A percentile compares a stretch with the other conserved stretches of the same genome.
Conservation (phyloP, 805 yeast genomes). For the Cyberlindnera xishuangbannaensis region DNA sequence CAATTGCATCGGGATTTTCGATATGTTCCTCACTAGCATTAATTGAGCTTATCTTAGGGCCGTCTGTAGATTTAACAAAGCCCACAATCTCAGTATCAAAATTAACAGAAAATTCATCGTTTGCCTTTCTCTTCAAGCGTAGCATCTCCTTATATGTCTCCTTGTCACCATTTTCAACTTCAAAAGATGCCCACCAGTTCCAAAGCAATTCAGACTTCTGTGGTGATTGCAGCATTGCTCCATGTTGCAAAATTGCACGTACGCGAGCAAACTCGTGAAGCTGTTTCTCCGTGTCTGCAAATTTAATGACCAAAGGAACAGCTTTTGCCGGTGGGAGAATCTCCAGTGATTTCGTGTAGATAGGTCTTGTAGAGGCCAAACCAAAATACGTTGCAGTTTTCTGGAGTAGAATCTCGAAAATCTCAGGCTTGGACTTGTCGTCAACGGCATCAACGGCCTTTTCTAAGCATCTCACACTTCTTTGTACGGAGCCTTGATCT, state of each 20-base stretch:
- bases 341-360: constrained; percentile 49
- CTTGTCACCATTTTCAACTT: constrained; percentile 65
- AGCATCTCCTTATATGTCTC: constrained; percentile 70
- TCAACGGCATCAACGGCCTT: constrained; percentile 32
- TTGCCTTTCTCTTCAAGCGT: constrained; percentile 42
- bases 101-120: constrained; percentile 24
- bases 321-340: constrained; percentile 38
- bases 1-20: constrained; percentile 55
- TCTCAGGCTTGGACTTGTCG: constrained; percentile 28
- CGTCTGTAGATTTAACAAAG: constrained; percentile 38
- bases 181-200: constrained; percentile 72
- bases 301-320: constrained; percentile 42
- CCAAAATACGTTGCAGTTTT: constrained; percentile 38
- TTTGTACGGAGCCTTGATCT: constrained; percentile 42
- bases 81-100: constrained; percentile 37
- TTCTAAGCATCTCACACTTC: constrained; percentile 43
- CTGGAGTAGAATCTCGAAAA: constrained; percentile 39
- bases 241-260: constrained; percentile 55
- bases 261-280: constrained; percentile 53
- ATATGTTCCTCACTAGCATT: constrained; percentile 16
- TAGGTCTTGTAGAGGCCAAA: constrained; percentile 35
- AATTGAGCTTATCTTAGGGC: constrained; percentile 29
- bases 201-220: constrained; percentile 37
- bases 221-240: constrained; percentile 38
- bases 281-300: constrained; percentile 50